Evolutionary conservation across 371 early-diverging fungal genomes (phyloP).

Genomic region (Mucor racemosus): DNA sequence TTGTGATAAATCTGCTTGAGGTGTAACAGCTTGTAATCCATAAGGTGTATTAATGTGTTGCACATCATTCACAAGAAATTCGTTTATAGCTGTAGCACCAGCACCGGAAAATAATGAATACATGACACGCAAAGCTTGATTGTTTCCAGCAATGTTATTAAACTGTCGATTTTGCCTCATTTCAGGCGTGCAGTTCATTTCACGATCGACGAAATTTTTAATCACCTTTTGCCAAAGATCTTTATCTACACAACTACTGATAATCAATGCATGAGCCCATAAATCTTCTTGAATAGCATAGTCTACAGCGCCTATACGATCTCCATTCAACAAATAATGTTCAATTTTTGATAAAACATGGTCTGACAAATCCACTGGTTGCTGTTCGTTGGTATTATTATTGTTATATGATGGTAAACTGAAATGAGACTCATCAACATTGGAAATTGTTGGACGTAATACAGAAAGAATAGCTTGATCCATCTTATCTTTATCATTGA

Average conservation of each 20-base stretch:
- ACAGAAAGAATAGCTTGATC: constrained; percentile 59
- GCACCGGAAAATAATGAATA: constrained; percentile 79
- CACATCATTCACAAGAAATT: constrained; percentile 33
- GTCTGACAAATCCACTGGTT: constrained; percentile 30
- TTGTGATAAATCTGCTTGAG: constrained; percentile 34
- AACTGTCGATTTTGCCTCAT: constrained; percentile 31
- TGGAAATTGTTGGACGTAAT: constrained; percentile 35
- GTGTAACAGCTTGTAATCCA: constrained; percentile 28
- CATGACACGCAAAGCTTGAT: constrained; percentile 71
- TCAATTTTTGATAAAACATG: constrained; percentile 62
- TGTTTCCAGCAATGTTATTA: constrained; percentile 49
- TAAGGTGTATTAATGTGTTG: constrained; percentile 39
- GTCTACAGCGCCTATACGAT: constrained; percentile 76
- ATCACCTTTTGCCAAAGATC: constrained; percentile 86
- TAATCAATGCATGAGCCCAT: constrained; percentile 92
- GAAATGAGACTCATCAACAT: constrained; percentile 37
- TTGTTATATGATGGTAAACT: constrained; percentile 45
- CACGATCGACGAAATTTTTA: constrained; percentile 66
- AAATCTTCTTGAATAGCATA: constrained; percentile 71
- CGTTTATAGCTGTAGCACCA: constrained; percentile 59
- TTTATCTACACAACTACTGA: constrained; percentile 85
- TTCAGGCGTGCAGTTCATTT: constrained; percentile 48
- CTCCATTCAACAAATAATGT: constrained; percentile 70
- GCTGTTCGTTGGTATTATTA: not conserved
- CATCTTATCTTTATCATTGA: constrained; percentile 63